A percentile compares a stretch with the other conserved stretches of the same genome.
These are phyloP conservation scores for Limnomonas spitsbergensis DNA, from an alignment of 139 green algal species.

Conservation along the genomic window DNA sequence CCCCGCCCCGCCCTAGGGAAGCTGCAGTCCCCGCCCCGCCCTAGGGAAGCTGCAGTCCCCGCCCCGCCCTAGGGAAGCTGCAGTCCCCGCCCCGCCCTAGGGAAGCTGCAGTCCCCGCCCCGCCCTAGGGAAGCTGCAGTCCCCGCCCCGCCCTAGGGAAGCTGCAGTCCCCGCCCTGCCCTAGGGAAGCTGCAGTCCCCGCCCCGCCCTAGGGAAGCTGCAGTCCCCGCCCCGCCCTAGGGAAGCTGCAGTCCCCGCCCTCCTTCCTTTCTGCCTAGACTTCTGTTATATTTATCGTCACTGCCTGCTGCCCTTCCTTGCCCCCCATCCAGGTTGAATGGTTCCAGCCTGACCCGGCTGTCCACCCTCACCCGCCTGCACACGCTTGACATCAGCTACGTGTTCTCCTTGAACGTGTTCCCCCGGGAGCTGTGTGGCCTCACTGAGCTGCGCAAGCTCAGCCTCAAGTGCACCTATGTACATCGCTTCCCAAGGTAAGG, in stretches of 20 bases:
- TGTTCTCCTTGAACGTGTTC: not conserved
- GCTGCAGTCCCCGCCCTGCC: not conserved
- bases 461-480: constrained; percentile 1
- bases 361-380: not conserved
- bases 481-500: not conserved
- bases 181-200: not conserved
- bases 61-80: too few relatives aligned
- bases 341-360: not conserved
- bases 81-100: too few relatives aligned
- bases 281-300: too few relatives aligned
- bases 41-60: too few relatives aligned
- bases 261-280: too few relatives aligned
- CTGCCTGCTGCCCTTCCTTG: not conserved
- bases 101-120: too few relatives aligned
- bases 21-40: too few relatives aligned
- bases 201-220: not conserved
- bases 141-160: not conserved
- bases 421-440: not conserved
- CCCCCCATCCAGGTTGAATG: not conserved
- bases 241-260: too few relatives aligned
- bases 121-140: too few relatives aligned
- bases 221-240: too few relatives aligned
- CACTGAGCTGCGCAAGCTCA: not conserved
- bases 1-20: too few relatives aligned
- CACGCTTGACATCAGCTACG: not conserved